Evolutionary conservation across 345 rosid species (phyloP), one percentile per base, ranked within the genome.

Genomic region (Lagerstroemia speciosa): DNA sequence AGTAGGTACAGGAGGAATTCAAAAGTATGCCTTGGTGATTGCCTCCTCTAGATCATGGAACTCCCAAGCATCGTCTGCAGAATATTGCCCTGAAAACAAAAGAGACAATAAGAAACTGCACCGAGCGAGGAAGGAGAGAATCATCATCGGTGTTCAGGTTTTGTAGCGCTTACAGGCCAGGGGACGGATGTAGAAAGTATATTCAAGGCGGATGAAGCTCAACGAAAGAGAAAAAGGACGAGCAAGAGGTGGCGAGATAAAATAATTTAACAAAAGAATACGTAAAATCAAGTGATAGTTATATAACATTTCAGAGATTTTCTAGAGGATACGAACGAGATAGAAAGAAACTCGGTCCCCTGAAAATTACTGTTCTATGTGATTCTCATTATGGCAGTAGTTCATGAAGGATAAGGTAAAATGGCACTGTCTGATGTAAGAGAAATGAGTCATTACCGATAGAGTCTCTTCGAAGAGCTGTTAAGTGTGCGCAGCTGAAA

Each of bases 401-500:
- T 41, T 41, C 8, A 41, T 15, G n/a, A n/a, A 41, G 16, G 2
- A 41, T 11, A 36, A 11, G 11, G 48, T 43, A 11, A 43, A 43
- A 43, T 43, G 2, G 48, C 19, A 14, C 15, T 11, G 16, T 43
- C 19, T 15, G 48, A 19, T 43, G 17, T 43, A 43, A 43, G 48
- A 43, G 16, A 43, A 62, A 26, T 16, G 16, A 27, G 0, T 20
- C 57, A 81, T 72, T 78, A 86, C 99, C 99, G 9, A 94, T 94
- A 50, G 93, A 94, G 81, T 91, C 99, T 85, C 99, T 86, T 53
- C 93, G 84, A n/a, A 94, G 88, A 76, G 95, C 91, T 63, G 88
- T 89, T 71, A 91, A 84, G 75, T 94, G 99, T 75, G 99, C 96
- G 78, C 96, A 94, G 75, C 99, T 94, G 90, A 77, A 75, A 67